phyloP scores from a whole-genome alignment of 1,284 basidiomycete species.

The Bondarzewia mesenterica region DNA sequence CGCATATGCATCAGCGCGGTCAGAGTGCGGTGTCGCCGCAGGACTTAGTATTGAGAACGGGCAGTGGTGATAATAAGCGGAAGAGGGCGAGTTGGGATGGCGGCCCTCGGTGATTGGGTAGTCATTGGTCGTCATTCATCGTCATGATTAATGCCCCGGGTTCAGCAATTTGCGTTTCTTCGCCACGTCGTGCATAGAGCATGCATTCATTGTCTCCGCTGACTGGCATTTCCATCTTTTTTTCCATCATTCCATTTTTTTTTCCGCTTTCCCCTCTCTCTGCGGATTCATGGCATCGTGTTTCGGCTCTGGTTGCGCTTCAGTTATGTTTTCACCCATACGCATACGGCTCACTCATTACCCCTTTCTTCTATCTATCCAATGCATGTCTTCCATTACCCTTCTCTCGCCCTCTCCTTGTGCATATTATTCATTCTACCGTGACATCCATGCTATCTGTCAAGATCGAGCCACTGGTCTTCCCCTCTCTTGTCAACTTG shows the following conservation, averaged over 20 bases:
- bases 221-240: background rate
- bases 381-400: no score
- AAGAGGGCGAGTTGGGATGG: slow-evolving; percentile 76
- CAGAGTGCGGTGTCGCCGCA: slow-evolving; percentile 63
- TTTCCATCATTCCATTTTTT: background rate
- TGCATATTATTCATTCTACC: no score
- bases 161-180: background rate
- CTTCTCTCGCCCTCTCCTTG: no score
- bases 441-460: no score
- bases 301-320: background rate
- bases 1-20: slow-evolving; percentile 47
- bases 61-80: slow-evolving; percentile 44
- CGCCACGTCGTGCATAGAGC: background rate
- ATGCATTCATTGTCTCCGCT: background rate
- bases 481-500: no score
- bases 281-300: background rate
- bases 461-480: no score
- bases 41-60: slow-evolving; percentile 49
- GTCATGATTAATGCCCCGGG: background rate
- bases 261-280: background rate
- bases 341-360: no score
- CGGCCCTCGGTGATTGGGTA: slow-evolving; percentile 21
- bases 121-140: background rate
- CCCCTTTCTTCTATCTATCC: no score
- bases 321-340: no score